Evolutionary conservation across 1,284 basidiomycete species (phyloP), one percentile per base, ranked within the genome.

Genomic region (Moesziomyces sp.): DNA sequence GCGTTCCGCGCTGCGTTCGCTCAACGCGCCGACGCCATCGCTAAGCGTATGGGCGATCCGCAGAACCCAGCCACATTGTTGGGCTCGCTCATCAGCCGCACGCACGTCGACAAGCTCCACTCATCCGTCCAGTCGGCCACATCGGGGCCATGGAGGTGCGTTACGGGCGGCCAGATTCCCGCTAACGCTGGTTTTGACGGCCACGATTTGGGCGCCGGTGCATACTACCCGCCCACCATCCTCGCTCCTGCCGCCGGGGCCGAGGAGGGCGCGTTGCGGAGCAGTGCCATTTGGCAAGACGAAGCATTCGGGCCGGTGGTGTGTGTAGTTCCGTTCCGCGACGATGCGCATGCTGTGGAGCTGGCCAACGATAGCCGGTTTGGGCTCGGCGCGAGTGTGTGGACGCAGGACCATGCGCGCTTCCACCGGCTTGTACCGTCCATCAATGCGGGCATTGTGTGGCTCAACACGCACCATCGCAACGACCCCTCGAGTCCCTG

Each of bases 401-500:
- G 92, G 92, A 92, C 92, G 2, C 85, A 86, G 40, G 87, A 92
- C 49, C 61, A 56, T 19, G 47, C 66, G 1, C 60, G 66, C 3
- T 57, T 55, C 56, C 55, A 61, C 46, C 45, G 54, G 2, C 13
- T 72, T 5, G 51, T 55, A 5, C 46, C 46, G 14, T 21, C 45
- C 10, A 52, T 72, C 48, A 52, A 57, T 4, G 51, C 58, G 5
- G 92, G 92, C 4, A 80, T 93, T 30, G 90, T 91, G 46, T 93
- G 92, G 92, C 88, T 93, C 45, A 93, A 93, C 80, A 91, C 90
- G 0, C 91, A 93, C 77, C 92, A 93, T 79, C 88, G 92, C 49
- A 93, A 93, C 78, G 92, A 93, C 79, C 92, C 92, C 10, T 91
- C 90, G 68, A 92, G 91, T 43, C 91, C 92, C 47, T 93, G 92